Base-by-base conservation (phyloP, 257 asterid species). In the Scutellaria minor region DNA sequence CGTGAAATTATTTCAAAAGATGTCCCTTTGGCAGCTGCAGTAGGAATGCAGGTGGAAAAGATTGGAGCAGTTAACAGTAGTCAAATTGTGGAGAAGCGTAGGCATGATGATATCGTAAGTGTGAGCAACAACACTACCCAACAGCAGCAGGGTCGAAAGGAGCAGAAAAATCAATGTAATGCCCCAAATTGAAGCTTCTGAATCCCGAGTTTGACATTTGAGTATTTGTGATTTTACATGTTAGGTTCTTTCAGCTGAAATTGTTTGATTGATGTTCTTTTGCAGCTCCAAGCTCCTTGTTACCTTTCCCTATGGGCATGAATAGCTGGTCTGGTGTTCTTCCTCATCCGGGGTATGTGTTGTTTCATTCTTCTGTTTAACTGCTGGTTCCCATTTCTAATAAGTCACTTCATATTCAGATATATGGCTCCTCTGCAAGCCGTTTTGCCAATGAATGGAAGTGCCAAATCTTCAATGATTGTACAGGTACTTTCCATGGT, bases 311-410 rank as follows among this genome's bases (percentile, higher is more conserved):
- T 44, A 37, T 75, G 64, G 77, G 86, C 52, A 72, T 46, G 71
- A 74, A 64, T 74, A 63, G 81, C 79, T 83, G 86, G 89, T 73
- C 85, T 39, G 77, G 82, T 65, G 81, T 62, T 78, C 60, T 79
- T 79, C 76, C 89, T 62, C 79, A 74, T 52, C 68, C 84, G 53
- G 87, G 90, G 88, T 85, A 76, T 24, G 87, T 77, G 40, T 46
- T 14, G 5, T 55, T 56, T 59, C 62, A 42, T 20, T 73, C 53
- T 27, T 73, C 47, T 60, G 63, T 75, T 55, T 31, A 64, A 35
- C 44, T 64, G 62, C 12, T 24, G 51, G 35, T 48, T 60, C 73
- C 44, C 61, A 20, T 64, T 68, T 58, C 66, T 54, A 78, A 64
- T 44, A 56, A 64, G 68, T 40, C 67, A 52, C 72, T 68, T 64